A percentile compares a stretch with the other conserved stretches of the same genome.
phyloP scores from a whole-genome alignment of 192 early-diverging fungal species.

The Coemansia aciculifera region DNA sequence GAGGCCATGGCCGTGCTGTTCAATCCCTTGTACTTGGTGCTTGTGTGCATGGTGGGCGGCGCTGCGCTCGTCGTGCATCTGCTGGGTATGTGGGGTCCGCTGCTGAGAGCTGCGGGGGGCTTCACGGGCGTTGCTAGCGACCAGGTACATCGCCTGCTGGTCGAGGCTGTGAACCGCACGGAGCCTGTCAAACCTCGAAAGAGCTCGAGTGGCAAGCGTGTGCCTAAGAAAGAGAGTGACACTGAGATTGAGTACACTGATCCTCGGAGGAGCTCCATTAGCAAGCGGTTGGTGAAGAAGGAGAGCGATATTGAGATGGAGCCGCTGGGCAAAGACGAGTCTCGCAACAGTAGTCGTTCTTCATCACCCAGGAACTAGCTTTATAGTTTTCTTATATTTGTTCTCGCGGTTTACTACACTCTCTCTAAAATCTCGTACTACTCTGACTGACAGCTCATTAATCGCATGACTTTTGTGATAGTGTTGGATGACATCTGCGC shows the following conservation, averaged over 20 bases:
- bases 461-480: too few species aligned
- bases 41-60: constrained; percentile 60
- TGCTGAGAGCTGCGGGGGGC: constrained; percentile 52
- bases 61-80: constrained; percentile 63
- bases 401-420: background rate
- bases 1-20: constrained; percentile 84
- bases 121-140: constrained; percentile 51
- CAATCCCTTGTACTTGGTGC: constrained; percentile 82
- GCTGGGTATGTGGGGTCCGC: constrained; percentile 68
- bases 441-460: too few species aligned
- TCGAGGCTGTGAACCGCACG: constrained; percentile 57
- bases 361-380: background rate
- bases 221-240: background rate
- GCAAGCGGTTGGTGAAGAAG: background rate
- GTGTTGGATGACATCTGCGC: too few species aligned
- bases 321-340: constrained; percentile 12
- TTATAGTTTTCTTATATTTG: background rate
- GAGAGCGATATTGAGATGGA: constrained; percentile 32
- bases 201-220: background rate
- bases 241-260: background rate
- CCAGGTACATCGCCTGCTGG: constrained; percentile 46
- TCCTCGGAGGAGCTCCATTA: background rate
- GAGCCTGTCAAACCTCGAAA: constrained; percentile 20
- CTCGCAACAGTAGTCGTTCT: background rate
- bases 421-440: too few species aligned